phyloP scores from a whole-genome alignment of 108 stramenopile genomes.

The Nitzschia sp. region DNA sequence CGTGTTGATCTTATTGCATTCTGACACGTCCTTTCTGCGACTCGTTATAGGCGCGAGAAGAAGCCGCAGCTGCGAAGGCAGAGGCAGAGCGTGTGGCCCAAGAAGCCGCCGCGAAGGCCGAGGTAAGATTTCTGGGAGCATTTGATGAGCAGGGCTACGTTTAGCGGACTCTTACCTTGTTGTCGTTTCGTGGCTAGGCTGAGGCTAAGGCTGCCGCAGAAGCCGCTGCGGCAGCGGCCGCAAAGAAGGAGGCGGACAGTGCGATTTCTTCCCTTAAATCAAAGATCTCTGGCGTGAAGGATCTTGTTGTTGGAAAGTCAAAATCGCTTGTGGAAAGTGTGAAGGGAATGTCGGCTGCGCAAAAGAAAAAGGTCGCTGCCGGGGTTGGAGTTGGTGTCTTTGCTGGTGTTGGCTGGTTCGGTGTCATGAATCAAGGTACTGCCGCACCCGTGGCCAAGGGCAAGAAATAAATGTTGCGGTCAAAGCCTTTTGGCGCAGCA shows the following conservation, averaged over 20 bases:
- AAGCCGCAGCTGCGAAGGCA: not conserved
- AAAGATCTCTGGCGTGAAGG: conserved; percentile 19
- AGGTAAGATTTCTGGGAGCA: conserved; percentile 1
- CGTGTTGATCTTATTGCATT: not conserved
- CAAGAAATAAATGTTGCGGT: not conserved
- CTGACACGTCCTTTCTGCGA: not conserved
- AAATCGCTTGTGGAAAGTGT: conserved; percentile 25
- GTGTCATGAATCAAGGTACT: not conserved
- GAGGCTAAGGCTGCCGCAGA: conserved; percentile 9
- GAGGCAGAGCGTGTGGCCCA: conserved; percentile 6
- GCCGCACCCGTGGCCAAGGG: not conserved
- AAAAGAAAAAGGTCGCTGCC: conserved; percentile 33
- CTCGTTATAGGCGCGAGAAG: not conserved
- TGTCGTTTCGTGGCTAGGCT: not conserved
- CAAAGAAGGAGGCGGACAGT: conserved; percentile 16
- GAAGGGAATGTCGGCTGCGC: conserved; percentile 24
- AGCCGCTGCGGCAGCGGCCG: conserved; percentile 14
- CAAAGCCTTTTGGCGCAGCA: not conserved
- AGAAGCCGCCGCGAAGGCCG: not conserved
- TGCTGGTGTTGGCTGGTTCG: conserved; percentile 19
- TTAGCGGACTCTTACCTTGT: not conserved
- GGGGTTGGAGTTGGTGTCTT: conserved; percentile 23
- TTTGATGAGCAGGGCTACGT: not conserved
- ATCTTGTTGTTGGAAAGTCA: conserved; percentile 22
- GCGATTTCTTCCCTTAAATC: conserved; percentile 19